Evolutionary conservation across 768 basidiomycete species (phyloP).

Genomic region (Suillus variegatus): DNA sequence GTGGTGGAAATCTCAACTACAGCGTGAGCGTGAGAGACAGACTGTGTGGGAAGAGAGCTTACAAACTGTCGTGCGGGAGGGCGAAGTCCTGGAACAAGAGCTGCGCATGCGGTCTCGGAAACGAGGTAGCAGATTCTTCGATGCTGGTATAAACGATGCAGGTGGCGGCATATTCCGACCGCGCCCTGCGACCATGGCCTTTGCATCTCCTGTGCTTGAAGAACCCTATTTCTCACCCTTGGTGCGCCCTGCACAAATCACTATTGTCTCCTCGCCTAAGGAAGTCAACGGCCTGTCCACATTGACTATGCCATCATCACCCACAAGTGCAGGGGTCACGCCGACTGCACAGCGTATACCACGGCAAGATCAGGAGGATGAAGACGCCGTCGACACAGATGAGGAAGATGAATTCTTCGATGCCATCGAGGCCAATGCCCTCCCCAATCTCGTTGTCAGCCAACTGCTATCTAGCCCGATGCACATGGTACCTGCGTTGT

Average conservation of each 20-base stretch:
- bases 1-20: slow-evolving; percentile 70
- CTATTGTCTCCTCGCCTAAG: slow-evolving; percentile 14
- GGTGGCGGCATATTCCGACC: slow-evolving; percentile 23
- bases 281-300: slow-evolving; percentile 4
- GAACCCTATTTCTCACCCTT: slow-evolving; percentile 21
- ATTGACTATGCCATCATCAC: slow-evolving; percentile 9
- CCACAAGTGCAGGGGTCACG: slow-evolving; percentile 13
- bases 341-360: slow-evolving; percentile 24
- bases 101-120: slow-evolving; percentile 60
- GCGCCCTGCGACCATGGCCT: slow-evolving; percentile 20
- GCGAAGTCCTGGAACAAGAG: slow-evolving; percentile 81
- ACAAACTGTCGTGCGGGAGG: slow-evolving; percentile 81
- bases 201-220: slow-evolving; percentile 18
- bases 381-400: slow-evolving; percentile 52
- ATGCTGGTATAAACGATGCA: slow-evolving; percentile 27
- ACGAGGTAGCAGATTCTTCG: slow-evolving; percentile 61
- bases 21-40: slow-evolving; percentile 63
- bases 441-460: slow-evolving; percentile 76
- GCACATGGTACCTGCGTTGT: slow-evolving; percentile 34
- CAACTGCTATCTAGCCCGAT: slow-evolving; percentile 56
- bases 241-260: slow-evolving; percentile 18
- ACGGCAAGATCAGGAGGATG: slow-evolving; percentile 33
- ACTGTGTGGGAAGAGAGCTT: slow-evolving; percentile 90
- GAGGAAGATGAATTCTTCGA: slow-evolving; percentile 98
- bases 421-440: slow-evolving; percentile 81